These are phyloP conservation scores for Xylariaceae sp. DNA, from an alignment of 2,329 filamentous ascomycete species.

Conservation along the genomic window DNA sequence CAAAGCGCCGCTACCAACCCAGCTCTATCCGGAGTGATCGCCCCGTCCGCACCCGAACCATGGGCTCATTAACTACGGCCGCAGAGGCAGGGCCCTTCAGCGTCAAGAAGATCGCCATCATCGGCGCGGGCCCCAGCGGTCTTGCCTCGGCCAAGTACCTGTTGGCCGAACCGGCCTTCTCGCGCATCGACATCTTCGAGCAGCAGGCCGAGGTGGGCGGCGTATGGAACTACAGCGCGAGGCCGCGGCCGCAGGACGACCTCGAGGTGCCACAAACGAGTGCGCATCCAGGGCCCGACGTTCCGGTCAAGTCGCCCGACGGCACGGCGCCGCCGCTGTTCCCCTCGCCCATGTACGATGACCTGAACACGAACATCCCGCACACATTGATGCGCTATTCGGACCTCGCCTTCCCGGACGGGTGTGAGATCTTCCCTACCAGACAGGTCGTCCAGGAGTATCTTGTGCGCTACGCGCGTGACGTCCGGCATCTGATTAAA, in stretches of 20 bases:
- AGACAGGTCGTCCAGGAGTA: constrained; percentile 74
- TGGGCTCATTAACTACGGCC: constrained; percentile 24
- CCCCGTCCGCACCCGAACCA: not conserved
- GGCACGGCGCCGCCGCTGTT: constrained; percentile 58
- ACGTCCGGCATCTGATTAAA: constrained; percentile 66
- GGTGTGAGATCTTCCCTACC: constrained; percentile 73
- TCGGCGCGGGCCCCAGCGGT: constrained; percentile 82
- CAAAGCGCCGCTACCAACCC: not conserved
- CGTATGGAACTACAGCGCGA: constrained; percentile 78
- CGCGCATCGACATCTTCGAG: constrained; percentile 77
- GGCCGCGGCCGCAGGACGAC: constrained; percentile 44
- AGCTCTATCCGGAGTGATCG: not conserved
- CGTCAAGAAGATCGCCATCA: constrained; percentile 69
- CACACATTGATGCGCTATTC: constrained; percentile 79
- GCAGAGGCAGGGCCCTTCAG: constrained; percentile 41
- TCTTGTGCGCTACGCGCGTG: constrained; percentile 69
- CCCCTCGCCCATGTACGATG: constrained; percentile 81
- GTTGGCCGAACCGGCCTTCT: constrained; percentile 66
- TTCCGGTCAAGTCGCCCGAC: constrained; percentile 3
- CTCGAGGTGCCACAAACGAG: constrained; percentile 70
- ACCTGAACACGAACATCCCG: constrained; percentile 85
- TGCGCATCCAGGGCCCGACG: constrained; percentile 44
- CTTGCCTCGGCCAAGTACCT: constrained; percentile 82
- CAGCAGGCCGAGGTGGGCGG: constrained; percentile 78
- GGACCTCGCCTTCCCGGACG: constrained; percentile 65